Conservation (phyloP, 2,329 filamentous ascomycete genomes). For the Nemania diffusa region DNA sequence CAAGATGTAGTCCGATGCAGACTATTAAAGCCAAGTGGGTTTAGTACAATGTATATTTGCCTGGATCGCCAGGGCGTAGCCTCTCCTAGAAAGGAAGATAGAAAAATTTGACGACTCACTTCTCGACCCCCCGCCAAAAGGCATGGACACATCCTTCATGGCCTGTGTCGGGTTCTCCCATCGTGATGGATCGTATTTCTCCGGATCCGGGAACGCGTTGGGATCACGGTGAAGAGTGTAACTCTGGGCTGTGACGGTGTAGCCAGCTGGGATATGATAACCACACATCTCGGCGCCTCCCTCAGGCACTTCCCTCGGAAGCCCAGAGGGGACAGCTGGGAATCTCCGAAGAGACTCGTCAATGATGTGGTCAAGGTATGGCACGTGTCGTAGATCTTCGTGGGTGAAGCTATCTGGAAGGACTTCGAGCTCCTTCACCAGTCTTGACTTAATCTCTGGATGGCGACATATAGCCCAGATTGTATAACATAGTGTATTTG, state of each 20-base stretch:
- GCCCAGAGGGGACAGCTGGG: slow-evolving; percentile 46
- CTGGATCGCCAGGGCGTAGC: background rate
- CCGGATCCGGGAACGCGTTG: slow-evolving; percentile 51
- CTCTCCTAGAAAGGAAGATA: background rate
- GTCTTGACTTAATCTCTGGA: slow-evolving; percentile 44
- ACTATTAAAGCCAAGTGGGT: slow-evolving; percentile 32
- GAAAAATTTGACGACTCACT: slow-evolving; percentile 34
- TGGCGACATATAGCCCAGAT: slow-evolving; percentile 53
- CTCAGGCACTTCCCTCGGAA: slow-evolving; percentile 50
- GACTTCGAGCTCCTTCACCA: slow-evolving; percentile 37
- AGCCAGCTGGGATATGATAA: slow-evolving; percentile 50
- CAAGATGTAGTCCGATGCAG: slow-evolving; percentile 66
- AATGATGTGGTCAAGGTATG: slow-evolving; percentile 49
- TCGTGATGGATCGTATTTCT: slow-evolving; percentile 42
- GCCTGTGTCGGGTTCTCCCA: slow-evolving; percentile 41
- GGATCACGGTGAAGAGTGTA: slow-evolving; percentile 55
- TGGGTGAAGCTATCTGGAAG: slow-evolving; percentile 44
- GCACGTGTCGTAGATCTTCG: slow-evolving; percentile 48
- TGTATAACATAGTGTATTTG: slow-evolving; percentile 60
- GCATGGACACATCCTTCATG: slow-evolving; percentile 46
- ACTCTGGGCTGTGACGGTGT: slow-evolving; percentile 51
- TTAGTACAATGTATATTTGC: background rate
- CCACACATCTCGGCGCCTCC: slow-evolving; percentile 49
- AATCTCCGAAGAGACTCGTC: slow-evolving; percentile 50
- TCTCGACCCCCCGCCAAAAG: slow-evolving; percentile 47